Conservation (phyloP, 2,329 filamentous ascomycete genomes). For the Cordyceps pruinosa region DNA sequence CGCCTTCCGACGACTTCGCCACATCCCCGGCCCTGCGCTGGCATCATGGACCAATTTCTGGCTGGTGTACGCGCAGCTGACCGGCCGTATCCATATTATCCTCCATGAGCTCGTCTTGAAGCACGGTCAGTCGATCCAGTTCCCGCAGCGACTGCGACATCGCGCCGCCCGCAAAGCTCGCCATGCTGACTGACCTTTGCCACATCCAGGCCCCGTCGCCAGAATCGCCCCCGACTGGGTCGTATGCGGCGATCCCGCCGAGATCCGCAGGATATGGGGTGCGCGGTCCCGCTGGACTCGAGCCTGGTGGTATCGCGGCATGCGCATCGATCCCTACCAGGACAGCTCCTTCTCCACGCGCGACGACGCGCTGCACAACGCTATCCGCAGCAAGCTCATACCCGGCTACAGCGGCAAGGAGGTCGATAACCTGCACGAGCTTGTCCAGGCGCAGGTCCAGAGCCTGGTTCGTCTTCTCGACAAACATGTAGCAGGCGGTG, state of each 20-base stretch:
- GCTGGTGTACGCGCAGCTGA: constrained; percentile 22
- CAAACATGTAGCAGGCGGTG: constrained; percentile 23
- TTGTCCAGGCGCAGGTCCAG: constrained; percentile 39
- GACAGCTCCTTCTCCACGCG: constrained; percentile 45
- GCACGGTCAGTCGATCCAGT: not conserved
- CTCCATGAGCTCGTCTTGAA: not conserved
- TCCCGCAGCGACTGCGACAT: not conserved
- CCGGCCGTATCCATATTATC: not conserved
- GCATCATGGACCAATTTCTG: constrained; percentile 25
- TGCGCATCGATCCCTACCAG: constrained; percentile 42
- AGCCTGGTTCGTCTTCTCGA: constrained; percentile 40
- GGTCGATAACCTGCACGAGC: constrained; percentile 21
- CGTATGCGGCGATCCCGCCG: constrained; percentile 22
- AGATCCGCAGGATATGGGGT: constrained; percentile 25
- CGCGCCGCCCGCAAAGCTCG: not conserved
- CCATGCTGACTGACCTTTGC: not conserved
- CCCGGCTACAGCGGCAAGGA: constrained; percentile 23
- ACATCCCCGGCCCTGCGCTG: constrained; percentile 23
- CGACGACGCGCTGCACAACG: constrained; percentile 38
- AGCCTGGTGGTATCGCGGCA: constrained; percentile 37
- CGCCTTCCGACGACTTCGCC: constrained; percentile 17
- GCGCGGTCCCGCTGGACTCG: constrained; percentile 19
- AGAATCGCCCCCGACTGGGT: constrained; percentile 25
- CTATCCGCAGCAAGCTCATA: constrained; percentile 28
- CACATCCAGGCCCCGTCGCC: constrained; percentile 20